Conservation (phyloP, 2,329 filamentous ascomycete species). For the Pseudogymnoascus verrucosus region DNA sequence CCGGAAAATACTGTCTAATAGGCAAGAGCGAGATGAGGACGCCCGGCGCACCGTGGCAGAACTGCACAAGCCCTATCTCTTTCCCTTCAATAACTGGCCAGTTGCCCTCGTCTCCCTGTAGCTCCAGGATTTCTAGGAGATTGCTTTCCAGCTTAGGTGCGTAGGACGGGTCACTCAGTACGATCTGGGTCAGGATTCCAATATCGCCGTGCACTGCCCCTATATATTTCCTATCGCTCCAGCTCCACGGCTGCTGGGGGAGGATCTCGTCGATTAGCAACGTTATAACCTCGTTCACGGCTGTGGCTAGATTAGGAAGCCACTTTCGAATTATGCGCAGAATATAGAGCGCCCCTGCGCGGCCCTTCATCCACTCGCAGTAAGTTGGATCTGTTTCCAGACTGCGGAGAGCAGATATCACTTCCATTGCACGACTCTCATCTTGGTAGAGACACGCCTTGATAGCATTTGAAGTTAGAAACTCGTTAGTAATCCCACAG, state of each 20-base stretch:
- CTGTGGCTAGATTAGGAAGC: constrained; percentile 40
- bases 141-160: constrained; percentile 45
- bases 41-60: constrained; percentile 61
- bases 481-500: constrained; percentile 14
- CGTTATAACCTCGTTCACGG: constrained; percentile 45
- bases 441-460: constrained; percentile 12
- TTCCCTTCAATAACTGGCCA: constrained; percentile 44
- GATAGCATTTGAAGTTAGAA: constrained; percentile 13
- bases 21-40: constrained; percentile 50
- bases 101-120: constrained; percentile 55
- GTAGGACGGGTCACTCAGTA: constrained; percentile 47
- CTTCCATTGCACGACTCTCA: not conserved
- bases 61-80: constrained; percentile 47
- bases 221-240: constrained; percentile 54
- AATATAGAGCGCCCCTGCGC: constrained; percentile 60
- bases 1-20: constrained; percentile 48
- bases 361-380: constrained; percentile 38
- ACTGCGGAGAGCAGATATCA: constrained; percentile 8
- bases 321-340: constrained; percentile 40
- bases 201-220: constrained; percentile 62
- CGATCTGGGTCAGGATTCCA: constrained; percentile 62
- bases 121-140: constrained; percentile 46
- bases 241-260: constrained; percentile 48
- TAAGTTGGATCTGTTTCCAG: not conserved
- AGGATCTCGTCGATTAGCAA: constrained; percentile 54